Evolutionary conservation across 2,329 filamentous ascomycete genomes (phyloP), one percentile per base, ranked within the genome.

Genomic region (Aureobasidium sp.): DNA sequence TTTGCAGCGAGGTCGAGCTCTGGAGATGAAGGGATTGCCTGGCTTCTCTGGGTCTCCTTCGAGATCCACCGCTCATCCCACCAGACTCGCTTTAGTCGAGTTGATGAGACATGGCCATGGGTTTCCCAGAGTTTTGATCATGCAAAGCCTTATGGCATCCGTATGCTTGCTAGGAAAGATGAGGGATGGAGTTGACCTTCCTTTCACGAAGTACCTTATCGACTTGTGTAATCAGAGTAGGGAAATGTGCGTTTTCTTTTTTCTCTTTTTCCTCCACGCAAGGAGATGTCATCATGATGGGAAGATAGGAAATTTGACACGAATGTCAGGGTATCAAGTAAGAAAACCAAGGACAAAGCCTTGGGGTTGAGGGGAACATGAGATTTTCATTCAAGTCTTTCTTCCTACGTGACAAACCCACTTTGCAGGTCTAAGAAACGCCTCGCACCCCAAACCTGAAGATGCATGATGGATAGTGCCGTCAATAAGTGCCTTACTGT

Each of bases 361-460:
- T 37, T 27, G 48, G 35, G 48, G 27, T 40, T 51, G 37, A 51
- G 37, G 37, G 27, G 30, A 50, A 41, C 35, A 51, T 49, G 24
- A 22, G 27, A 6, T 16, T 17, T 51, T 49, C 30, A 47, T 47
- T 40, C 6, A n/a, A 30, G 17, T 30, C 32, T 41, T n/a, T 12
- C 24, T 50, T 21, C 16, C 48, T 51, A 51, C 37, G 48, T 40
- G 27, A 50, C 35, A 49, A 49, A 49, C 24, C 45, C 45, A 51
- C 48, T 51, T 51, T 41, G 45, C 45, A 51, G 48, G 48, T 51
- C 48, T 51, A 51, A 40, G 48, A 41, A 49, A 51, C 48, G 48
- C 48, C 48, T 51, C 48, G 48, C 48, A 51, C 17, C 25, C 37
- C 24, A 8, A 25, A 14, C 48, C 48, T 37, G 41, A 39, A 49